Conservation (phyloP, 2,329 filamentous ascomycete species). For the Botrytis cinerea region DNA sequence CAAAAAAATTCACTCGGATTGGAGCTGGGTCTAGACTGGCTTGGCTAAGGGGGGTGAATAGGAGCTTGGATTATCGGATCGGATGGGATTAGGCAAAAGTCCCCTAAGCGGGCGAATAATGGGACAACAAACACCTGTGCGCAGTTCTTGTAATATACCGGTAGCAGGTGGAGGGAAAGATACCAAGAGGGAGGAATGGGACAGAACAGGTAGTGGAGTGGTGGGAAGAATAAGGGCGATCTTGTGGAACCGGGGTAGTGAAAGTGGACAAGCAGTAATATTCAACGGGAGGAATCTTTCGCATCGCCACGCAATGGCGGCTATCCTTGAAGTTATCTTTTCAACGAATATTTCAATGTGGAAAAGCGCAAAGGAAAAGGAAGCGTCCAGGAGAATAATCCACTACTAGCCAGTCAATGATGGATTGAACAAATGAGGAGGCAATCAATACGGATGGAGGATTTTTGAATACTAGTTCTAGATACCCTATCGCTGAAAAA, state of each 20-base stretch:
- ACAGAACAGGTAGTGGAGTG: not conserved
- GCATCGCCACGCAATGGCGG: not conserved
- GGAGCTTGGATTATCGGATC: conserved; percentile 18
- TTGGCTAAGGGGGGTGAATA: conserved; percentile 13
- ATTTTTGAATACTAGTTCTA: conserved; percentile 12
- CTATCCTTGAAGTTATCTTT: conserved; percentile 16
- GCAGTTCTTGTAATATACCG: conserved; percentile 22
- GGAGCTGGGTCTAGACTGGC: conserved; percentile 9
- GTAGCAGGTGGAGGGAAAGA: conserved; percentile 3
- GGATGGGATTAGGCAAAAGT: conserved; percentile 15
- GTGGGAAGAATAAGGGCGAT: not conserved
- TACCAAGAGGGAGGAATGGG: not conserved
- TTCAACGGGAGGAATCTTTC: not conserved
- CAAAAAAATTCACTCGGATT: conserved; percentile 14
- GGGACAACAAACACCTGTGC: conserved; percentile 10
- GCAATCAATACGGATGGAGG: not conserved
- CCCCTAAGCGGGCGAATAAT: conserved; percentile 13
- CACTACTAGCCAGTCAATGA: conserved; percentile 6
- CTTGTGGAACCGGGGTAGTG: not conserved
- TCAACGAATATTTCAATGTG: conserved; percentile 2
- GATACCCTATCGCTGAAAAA: conserved; percentile 8
- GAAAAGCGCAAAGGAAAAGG: conserved; percentile 14
- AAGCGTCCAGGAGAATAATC: not conserved
- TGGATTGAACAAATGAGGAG: conserved; percentile 1
- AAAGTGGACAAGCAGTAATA: not conserved